phyloP scores from a whole-genome alignment of 1,139 yeast genomes.

The Lipomyces yarrowii region DNA sequence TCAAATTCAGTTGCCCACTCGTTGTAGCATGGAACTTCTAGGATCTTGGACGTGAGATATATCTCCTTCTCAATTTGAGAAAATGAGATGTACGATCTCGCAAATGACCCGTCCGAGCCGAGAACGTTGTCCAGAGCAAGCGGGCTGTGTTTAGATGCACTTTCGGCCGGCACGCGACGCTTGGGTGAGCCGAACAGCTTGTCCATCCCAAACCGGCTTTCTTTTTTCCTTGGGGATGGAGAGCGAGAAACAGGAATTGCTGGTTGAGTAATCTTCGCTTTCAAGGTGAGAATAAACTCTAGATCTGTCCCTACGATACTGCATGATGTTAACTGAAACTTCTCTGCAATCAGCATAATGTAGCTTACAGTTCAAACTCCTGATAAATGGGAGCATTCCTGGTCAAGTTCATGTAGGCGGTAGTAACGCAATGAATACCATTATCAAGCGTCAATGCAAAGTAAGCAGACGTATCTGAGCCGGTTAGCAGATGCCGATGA shows the following conservation, averaged over 20 bases:
- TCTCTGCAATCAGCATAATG: not conserved
- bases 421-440: conserved; percentile 82
- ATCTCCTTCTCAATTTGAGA: conserved; percentile 59
- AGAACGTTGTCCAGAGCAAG: conserved; percentile 44
- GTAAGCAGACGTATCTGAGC: conserved; percentile 54
- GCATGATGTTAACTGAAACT: not conserved
- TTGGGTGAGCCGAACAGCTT: conserved; percentile 54
- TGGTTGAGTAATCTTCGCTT: conserved; percentile 49
- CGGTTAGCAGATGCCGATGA: not conserved
- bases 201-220: conserved; percentile 19
- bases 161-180: conserved; percentile 37
- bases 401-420: conserved; percentile 60
- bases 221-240: conserved; percentile 23
- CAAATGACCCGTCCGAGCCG: conserved; percentile 89
- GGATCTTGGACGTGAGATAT: conserved; percentile 55
- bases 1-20: conserved; percentile 68
- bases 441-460: conserved; percentile 80
- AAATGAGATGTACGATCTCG: conserved; percentile 68
- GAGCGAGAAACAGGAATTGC: conserved; percentile 31
- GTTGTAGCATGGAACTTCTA: conserved; percentile 66
- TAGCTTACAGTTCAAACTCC: conserved; percentile 67
- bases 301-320: conserved; percentile 61
- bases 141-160: not conserved
- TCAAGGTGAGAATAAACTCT: conserved; percentile 74
- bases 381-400: conserved; percentile 59